Base-by-base conservation (phyloP, 495 filamentous ascomycete species). In the Penicillium odoratum region DNA sequence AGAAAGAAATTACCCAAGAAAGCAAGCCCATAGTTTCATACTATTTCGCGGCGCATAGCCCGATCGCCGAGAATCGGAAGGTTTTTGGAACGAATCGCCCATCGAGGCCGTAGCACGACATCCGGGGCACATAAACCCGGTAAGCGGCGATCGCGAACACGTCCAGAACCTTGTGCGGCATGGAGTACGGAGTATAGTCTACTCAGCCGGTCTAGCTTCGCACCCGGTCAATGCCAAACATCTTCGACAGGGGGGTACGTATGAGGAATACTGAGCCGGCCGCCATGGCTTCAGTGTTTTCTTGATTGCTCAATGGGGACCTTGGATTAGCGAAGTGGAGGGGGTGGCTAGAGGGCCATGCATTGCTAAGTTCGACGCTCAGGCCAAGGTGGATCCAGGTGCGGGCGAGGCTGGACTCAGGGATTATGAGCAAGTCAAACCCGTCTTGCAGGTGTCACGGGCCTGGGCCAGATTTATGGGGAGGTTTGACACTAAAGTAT, bases 1-100 rank as follows among this genome's bases (percentile, higher is more conserved):
- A 16, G 38, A 40, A 56, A 34, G 26, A 48, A 30, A 16, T 1
- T 3, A 16, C 15, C 25, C 11, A 31, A 48, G 9, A 29, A 16
- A 25, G 21, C 21, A 21, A 21, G 36, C 18, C 25, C 40, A 47
- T 52, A 51, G 51, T 57, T 57, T 58, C 55, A 42, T 40, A 16
- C 34, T 11, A 33, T 31, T 21, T 25, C 26, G 25, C 1, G 11
- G 18, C 13, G 31, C 18, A 48, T 16, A 28, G 5, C 34, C 57
- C 51, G 58, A 62, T 55, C 59, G 62, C 62, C 65, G 62, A 68
- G 49, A 31, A 56, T 54, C 65, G 65, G 62, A 60, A 53, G 49
- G 49, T 53, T 30, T 28, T 10, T 15, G 28, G 16, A 53, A 55
- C 56, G 54, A 65, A 65, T 64, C 59, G 60, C 30, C 38, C 56